Conservation (phyloP, 768 basidiomycete genomes). For the Cystobasidium onofrii region DNA sequence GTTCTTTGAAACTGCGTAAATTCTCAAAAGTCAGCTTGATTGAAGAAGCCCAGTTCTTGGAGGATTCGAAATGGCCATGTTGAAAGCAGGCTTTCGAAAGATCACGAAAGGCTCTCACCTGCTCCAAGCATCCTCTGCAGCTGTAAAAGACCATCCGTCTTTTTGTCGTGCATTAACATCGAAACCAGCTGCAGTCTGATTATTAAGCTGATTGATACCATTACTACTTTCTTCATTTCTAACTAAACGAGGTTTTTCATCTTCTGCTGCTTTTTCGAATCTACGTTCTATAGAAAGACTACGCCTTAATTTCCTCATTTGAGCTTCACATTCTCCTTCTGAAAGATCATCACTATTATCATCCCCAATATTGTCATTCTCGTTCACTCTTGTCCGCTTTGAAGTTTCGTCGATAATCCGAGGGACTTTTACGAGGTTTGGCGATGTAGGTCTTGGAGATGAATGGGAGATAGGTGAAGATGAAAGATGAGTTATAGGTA, state of each 20-base stretch:
- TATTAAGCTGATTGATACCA: not conserved
- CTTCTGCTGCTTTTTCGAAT: not conserved
- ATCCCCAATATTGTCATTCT: not conserved
- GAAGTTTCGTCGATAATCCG: not conserved
- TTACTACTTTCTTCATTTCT: not conserved
- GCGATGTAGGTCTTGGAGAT: not conserved
- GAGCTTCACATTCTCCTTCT: constrained; percentile 13
- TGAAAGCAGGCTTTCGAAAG: too few relatives aligned
- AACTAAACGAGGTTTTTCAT: not conserved
- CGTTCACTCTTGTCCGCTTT: not conserved
- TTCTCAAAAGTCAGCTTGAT: not conserved
- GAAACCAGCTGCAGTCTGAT: not conserved
- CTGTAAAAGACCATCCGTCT: not conserved
- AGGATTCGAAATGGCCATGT: too few relatives aligned
- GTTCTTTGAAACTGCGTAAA: not conserved
- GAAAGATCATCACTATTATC: not conserved
- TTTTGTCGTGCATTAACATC: not conserved
- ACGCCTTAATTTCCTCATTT: not conserved
- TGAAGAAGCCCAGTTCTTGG: too few relatives aligned
- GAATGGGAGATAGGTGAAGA: not conserved
- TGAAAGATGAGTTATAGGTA: not conserved
- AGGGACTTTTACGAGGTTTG: not conserved
- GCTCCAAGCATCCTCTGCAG: not conserved
- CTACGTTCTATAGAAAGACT: constrained; percentile 2
- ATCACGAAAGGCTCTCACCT: not conserved